Evolutionary conservation across 1,139 yeast species (phyloP), one percentile per base, ranked within the genome.

Genomic region (Kodamaea ohmeri): DNA sequence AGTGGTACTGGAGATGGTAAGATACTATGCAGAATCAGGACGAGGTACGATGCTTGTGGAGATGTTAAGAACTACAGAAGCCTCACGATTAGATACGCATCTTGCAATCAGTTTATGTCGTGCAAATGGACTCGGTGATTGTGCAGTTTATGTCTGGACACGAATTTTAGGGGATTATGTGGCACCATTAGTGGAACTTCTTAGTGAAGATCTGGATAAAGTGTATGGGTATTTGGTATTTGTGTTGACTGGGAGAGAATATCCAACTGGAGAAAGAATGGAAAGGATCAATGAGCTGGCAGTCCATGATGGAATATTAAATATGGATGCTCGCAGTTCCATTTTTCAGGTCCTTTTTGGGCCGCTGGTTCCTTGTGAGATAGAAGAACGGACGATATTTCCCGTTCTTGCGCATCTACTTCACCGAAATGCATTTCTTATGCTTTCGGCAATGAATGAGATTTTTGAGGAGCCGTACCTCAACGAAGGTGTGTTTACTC

Each of bases 391-490:
- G 19, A 63, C 71, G 0, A 66, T 80, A 1, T 84, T 80, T 46
- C 90, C 92, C 0, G 78, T 81, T 48, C 54, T 85, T 16, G 61
- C 63, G 36, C 45, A 66, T 8, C 62, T 85, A 12, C 56, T 85
- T 6, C 63, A 63, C 29, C 67, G 58, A 44, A 73, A 79, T 45
- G 71, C 84, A 6, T 70, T 77, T 21, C 76, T 75, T 29, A 74
- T 82, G 65, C 69, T 86, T 37, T 69, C 82, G 0, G 73, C 84
- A 0, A 55, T 87, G 45, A 83, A 86, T 53, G 94, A 85, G 53
- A 85, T 83, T 21, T 83, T 87, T 55, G 96, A 87, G 53, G 92
- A 85, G 51, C 63, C 83, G 0, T 66, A 71, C 32, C 55, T 87
- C 38, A 86, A 87, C 51, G 76, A 72, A 35, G 51, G 57, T 8